Percentiles rank a stretch among this genome's conserved stretches.
Conservation (phyloP, 257 asterid species). For the Capsicum chinense region DNA sequence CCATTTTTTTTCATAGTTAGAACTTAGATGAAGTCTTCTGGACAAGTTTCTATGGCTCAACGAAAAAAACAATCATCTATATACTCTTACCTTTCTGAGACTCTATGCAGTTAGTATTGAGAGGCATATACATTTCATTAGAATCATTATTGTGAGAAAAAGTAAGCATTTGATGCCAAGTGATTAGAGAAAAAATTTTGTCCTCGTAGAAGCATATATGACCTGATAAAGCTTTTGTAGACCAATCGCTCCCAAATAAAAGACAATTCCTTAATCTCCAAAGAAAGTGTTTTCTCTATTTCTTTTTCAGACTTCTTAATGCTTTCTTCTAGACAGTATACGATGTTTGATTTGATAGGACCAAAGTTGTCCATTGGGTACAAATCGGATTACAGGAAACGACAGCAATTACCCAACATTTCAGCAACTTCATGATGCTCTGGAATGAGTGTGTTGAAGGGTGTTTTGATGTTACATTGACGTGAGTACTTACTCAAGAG, state of each 20-base stretch:
- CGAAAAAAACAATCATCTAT: neutral
- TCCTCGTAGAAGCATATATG: neutral
- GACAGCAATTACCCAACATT: neutral
- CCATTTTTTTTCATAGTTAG: neutral
- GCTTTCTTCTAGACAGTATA: neutral
- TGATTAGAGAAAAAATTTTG: neutral
- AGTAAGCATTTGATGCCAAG: neutral
- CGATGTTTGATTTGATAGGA: neutral
- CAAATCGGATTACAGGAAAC: neutral
- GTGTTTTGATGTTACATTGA: too few relatives aligned
- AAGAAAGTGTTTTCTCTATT: neutral
- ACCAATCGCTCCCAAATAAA: neutral
- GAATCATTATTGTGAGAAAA: neutral
- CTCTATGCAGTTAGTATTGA: neutral
- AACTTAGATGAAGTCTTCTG: neutral
- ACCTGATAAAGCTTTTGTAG: neutral
- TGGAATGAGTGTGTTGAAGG: too few relatives aligned
- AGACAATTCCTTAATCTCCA: neutral
- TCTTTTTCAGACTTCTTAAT: neutral
- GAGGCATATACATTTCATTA: constrained; percentile 8
- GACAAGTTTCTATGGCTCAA: neutral
- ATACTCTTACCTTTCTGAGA: neutral
- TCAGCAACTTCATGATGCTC: neutral
- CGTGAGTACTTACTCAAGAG: neutral
- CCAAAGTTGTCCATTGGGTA: neutral